Conservation (phyloP, 768 basidiomycete species). For the Sutorius australiensis region DNA sequence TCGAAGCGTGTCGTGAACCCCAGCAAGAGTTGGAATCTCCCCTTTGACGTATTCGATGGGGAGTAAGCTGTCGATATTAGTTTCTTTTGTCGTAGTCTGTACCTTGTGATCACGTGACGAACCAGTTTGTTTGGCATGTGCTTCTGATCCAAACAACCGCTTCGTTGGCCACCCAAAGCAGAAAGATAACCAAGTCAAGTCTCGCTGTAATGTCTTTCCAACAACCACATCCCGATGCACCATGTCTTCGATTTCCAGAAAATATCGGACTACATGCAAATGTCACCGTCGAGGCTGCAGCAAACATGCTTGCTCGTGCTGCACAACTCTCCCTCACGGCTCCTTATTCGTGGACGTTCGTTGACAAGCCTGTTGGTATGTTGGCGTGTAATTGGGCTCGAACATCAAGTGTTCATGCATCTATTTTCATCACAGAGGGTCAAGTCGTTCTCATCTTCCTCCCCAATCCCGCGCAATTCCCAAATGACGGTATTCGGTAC, state of each 20-base stretch:
- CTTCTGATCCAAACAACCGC: constrained; percentile 32
- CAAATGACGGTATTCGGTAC: constrained; percentile 73
- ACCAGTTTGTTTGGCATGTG: constrained; percentile 24
- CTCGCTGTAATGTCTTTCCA: constrained; percentile 26
- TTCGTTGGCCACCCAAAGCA: constrained; percentile 8
- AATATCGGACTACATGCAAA: constrained; percentile 53
- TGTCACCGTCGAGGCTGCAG: constrained; percentile 54
- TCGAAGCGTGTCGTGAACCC: constrained; percentile 58
- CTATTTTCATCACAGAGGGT: constrained; percentile 45
- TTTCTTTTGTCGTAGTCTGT: not conserved
- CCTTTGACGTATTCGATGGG: constrained; percentile 60
- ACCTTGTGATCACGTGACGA: constrained; percentile 7
- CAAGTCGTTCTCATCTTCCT: constrained; percentile 65
- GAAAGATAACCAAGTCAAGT: constrained; percentile 2
- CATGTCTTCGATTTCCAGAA: constrained; percentile 72
- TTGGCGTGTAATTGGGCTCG: not conserved
- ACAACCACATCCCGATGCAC: constrained; percentile 55
- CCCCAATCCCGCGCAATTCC: constrained; percentile 55
- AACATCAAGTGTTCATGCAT: not conserved
- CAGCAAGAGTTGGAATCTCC: constrained; percentile 55
- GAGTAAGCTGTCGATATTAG: constrained; percentile 13
- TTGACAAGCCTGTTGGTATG: constrained; percentile 75
- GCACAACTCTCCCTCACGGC: constrained; percentile 49
- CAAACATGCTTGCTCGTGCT: constrained; percentile 60
- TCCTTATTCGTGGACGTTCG: constrained; percentile 69